Evolutionary conservation across 371 early-diverging fungal genomes (phyloP).

Genomic region (Blakeslea trispora): DNA sequence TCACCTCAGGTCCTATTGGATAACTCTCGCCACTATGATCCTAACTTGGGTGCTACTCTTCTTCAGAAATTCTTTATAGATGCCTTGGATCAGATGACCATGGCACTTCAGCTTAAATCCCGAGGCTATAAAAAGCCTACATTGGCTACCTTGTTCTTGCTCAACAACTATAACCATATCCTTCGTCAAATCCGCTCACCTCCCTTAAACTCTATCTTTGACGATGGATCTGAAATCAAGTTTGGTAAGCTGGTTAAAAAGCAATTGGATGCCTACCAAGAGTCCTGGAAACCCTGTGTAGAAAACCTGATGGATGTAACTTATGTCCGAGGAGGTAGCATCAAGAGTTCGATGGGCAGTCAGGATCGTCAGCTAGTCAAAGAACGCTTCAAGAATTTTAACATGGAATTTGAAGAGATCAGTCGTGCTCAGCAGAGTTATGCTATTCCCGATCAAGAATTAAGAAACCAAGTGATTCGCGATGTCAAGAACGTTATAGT

Average conservation of each 20-base stretch:
- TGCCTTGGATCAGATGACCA: slow-evolving; percentile 62
- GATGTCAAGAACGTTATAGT: slow-evolving; percentile 74
- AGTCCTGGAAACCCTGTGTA: slow-evolving; percentile 75
- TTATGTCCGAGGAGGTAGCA: slow-evolving; percentile 65
- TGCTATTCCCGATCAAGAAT: slow-evolving; percentile 81
- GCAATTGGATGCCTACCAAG: slow-evolving; percentile 64
- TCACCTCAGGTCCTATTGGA: slow-evolving; percentile 18
- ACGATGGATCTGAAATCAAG: slow-evolving; percentile 52
- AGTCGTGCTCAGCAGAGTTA: slow-evolving; percentile 73
- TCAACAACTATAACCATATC: slow-evolving; percentile 84
- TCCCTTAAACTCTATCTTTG: slow-evolving; percentile 58
- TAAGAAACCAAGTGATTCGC: slow-evolving; percentile 70
- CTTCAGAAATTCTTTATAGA: slow-evolving; percentile 46
- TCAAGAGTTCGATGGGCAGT: slow-evolving; percentile 65
- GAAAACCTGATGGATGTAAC: slow-evolving; percentile 76
- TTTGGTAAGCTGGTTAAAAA: slow-evolving; percentile 67
- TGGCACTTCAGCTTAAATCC: slow-evolving; percentile 66
- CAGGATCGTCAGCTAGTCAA: slow-evolving; percentile 73
- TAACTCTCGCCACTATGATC: slow-evolving; percentile 19
- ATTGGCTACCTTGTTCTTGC: slow-evolving; percentile 70
- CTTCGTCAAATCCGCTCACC: slow-evolving; percentile 65
- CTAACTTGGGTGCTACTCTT: slow-evolving; percentile 31
- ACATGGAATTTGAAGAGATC: slow-evolving; percentile 80
- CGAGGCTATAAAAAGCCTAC: slow-evolving; percentile 78
- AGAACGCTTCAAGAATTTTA: slow-evolving; percentile 86